Evolutionary conservation across 1,139 yeast species (phyloP), one percentile per base, ranked within the genome.

Genomic region (Suhomyces anneliseae): DNA sequence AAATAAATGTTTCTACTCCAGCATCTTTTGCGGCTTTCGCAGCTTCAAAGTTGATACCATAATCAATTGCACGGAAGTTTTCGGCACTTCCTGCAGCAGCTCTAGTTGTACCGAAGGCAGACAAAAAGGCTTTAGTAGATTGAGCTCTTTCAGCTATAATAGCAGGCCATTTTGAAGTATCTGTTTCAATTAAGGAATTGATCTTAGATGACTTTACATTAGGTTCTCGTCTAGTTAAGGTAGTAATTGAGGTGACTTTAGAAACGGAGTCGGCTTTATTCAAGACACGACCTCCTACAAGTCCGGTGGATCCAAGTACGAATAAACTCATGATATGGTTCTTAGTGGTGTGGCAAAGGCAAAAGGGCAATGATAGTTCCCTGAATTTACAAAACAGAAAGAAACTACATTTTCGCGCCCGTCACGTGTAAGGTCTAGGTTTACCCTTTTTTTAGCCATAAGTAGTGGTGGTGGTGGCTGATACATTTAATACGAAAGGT

Each of bases 71-170:
- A 53, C 75, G 74, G 65, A 87, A 90, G 24, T 81, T 76, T 27
- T 78, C 87, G 4, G 82, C 70, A 1, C 84, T 72, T n/a, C 93
- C 93, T 4, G 90, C 95, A 14, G 68, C 74, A 1, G 79, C 83
- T 44, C 78, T 73, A 1, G 95, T 88, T 12, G 96, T 86, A n/a
- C 90, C 95, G 56, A 89, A 77, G 0, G 83, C 81, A 1, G 88
- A 79, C 53, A 84, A 78, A 48, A 81, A 72, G 0, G 72, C 62
- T 29, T 62, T 62, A 50, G 60, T 60, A 54, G 35, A 51, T 38
- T 49, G 47, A 14, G 52, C 46, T 26, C 55, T 50, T 15, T 54
- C 54, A 6, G 45, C 54, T 39, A 70, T 61, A 9, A 60, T 47
- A 7, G 52, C 62, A 2, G 63, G 62, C 85, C 87, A 83, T 40